Base-by-base conservation (phyloP, 768 basidiomycete species). In the Clathrus columnatus region DNA sequence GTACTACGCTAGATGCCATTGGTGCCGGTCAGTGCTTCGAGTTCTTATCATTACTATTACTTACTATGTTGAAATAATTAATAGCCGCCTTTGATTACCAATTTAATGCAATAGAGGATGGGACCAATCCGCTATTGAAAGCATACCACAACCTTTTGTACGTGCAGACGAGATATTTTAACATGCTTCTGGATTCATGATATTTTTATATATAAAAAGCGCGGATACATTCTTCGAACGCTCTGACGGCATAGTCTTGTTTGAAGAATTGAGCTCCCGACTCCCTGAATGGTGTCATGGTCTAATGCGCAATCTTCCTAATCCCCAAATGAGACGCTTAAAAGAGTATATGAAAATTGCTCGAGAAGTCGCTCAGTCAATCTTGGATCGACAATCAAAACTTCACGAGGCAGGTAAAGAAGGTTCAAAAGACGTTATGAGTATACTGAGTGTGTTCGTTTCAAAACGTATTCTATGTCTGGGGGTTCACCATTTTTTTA, bases 71-170 rank as follows among this genome's bases (percentile, higher is more conserved):
- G 24, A 5, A 26, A 11, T 7, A 20, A 0, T 48, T 1, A 46
- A 18, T 32, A 68, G 62, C 64, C 27, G 68, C 65, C 1, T 67
- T 70, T 46, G 80, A 80, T 61, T 79, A 79, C 62, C 73, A 80
- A 17, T 80, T 83, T 55, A 79, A 78, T 23, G 76, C 76, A 0
- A 61, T 81, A n/a, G 67, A 73, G 11, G 68, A 78, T 53, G 62
- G 68, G 1, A 70, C 78, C 45, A 80, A 79, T 62, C 73, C 75
- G 56, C 75, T 83, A 46, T 77, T 75, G 65, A 72, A 74, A 58
- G 76, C 79, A 3, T 82, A 81, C 62, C 70, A 73, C 54, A 78
- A 76, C 36, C 43, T 68, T 80, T 16, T 29, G 51, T 60, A 47
- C 24, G 21, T 46, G 11, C 28, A 44, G n/a, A 29, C 3, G 43